Conservation (phyloP, 1,284 basidiomycete genomes). For the Cutaneotrichosporon dermatis region DNA sequence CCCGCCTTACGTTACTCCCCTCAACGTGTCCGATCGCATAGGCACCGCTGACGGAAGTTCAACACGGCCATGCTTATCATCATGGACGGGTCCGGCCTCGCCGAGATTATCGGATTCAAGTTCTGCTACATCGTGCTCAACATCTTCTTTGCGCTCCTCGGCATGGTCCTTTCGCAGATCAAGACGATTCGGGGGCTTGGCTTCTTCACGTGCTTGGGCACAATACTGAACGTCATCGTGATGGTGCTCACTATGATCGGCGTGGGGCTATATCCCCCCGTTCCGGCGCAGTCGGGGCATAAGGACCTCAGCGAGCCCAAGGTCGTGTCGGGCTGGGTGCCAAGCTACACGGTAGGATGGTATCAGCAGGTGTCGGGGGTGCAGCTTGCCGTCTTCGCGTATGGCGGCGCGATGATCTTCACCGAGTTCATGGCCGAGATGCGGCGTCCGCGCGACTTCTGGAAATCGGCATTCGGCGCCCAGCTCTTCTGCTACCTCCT, state of each 20-base stretch:
- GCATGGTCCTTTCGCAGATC: conserved; percentile 12
- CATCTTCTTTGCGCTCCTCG: conserved; percentile 8
- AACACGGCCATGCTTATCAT: conserved; percentile 15
- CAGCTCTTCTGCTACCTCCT: conserved; percentile 57
- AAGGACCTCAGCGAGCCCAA: conserved; percentile 49
- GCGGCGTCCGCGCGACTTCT: conserved; percentile 66
- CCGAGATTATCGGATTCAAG: conserved; percentile 8
- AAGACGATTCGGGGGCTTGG: conserved; percentile 14
- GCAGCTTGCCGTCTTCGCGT: conserved; percentile 58
- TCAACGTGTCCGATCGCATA: too few relatives aligned
- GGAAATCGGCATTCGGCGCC: conserved; percentile 61
- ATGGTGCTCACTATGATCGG: conserved; percentile 13
- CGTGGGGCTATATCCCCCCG: conserved; percentile 40
- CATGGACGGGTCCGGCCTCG: conserved; percentile 7
- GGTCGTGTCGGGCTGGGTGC: conserved; percentile 51
- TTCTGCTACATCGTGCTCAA: conserved; percentile 16
- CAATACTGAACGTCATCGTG: conserved; percentile 8
- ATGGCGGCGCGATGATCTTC: conserved; percentile 57
- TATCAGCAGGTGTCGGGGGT: conserved; percentile 49
- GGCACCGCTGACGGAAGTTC: conserved; percentile 8
- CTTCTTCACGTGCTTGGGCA: conserved; percentile 10
- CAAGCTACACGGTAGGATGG: conserved; percentile 46
- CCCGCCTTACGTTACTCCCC: too few relatives aligned
- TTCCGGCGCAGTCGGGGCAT: conserved; percentile 50
- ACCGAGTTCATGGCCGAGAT: conserved; percentile 66